Evolutionary conservation across 176 grass and related monocot genomes (phyloP).

Genomic region (Zizania latifolia): DNA sequence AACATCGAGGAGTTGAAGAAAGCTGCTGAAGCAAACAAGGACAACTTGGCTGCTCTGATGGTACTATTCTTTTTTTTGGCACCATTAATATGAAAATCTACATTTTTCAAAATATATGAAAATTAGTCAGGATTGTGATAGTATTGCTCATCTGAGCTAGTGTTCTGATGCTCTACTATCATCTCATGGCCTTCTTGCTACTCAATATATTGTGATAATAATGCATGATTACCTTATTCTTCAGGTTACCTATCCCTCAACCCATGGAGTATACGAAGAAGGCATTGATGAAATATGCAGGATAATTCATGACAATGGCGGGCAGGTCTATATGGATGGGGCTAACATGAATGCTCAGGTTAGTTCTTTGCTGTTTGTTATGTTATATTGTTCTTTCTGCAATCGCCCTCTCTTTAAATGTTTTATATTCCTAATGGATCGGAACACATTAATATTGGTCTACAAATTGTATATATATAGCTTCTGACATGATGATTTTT

Average conservation of each 20-base stretch:
- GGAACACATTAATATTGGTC: constrained; percentile 3
- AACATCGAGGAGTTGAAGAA: constrained; percentile 93
- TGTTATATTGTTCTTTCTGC: neutral
- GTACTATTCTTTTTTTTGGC: constrained; percentile 50
- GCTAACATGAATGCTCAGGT: constrained; percentile 99
- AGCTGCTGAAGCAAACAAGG: constrained; percentile 87
- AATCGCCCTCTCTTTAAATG: neutral
- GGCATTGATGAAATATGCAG: constrained; percentile 98
- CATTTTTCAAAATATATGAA: too few relatives aligned
- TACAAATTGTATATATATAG: neutral
- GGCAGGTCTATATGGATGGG: constrained; percentile 99
- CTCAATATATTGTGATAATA: too few relatives aligned
- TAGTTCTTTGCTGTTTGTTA: constrained; percentile 19
- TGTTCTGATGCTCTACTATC: neutral
- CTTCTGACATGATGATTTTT: neutral
- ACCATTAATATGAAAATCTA: too few relatives aligned
- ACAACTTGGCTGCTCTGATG: constrained; percentile 93
- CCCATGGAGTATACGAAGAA: constrained; percentile 99
- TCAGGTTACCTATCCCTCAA: constrained; percentile 99
- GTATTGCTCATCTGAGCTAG: too few relatives aligned
- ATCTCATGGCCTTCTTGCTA: neutral
- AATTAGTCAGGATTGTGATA: too few relatives aligned
- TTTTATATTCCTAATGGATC: neutral
- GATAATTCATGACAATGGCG: constrained; percentile 94
- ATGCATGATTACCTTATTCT: constrained; percentile 21